Evolutionary conservation across 306 rosid genomes (phyloP).

Genomic region (Dicorynia guianensis): DNA sequence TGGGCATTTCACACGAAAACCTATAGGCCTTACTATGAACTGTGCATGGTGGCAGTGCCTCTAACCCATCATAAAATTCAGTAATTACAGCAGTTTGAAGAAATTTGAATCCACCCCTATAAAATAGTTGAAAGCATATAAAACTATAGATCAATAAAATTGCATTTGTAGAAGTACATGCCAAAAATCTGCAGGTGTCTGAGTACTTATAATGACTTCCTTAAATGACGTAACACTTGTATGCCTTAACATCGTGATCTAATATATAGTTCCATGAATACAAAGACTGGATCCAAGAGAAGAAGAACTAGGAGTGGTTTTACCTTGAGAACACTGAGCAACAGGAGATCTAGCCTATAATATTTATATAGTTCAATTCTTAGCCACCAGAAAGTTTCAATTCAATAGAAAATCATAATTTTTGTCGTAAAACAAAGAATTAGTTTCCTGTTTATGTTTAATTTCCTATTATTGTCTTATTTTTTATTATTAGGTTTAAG

Average conservation of each 20-base stretch:
- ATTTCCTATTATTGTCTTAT: no score
- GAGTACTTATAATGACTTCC: conserved; percentile 6
- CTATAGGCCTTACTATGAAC: conserved; percentile 55
- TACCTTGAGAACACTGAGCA: neutral
- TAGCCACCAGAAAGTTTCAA: conserved; percentile 5
- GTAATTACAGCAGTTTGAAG: conserved; percentile 28
- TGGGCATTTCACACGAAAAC: conserved; percentile 58
- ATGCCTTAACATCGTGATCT: neutral
- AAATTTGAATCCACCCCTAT: conserved; percentile 71
- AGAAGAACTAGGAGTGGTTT: neutral
- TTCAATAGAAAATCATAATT: neutral
- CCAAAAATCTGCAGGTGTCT: conserved; percentile 29
- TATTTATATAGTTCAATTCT: conserved; percentile 14
- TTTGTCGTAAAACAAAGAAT: neutral
- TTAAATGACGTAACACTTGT: neutral
- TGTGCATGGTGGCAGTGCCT: conserved; percentile 68
- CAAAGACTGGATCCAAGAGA: conserved; percentile 19
- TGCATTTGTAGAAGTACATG: conserved; percentile 7
- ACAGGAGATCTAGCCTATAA: neutral
- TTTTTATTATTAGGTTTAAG: no score
- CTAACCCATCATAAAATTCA: conserved; percentile 54
- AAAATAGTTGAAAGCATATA: conserved; percentile 37
- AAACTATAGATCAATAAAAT: conserved; percentile 31
- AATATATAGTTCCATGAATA: conserved; percentile 24
- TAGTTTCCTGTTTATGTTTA: no score